Conservation (phyloP, 2,329 filamentous ascomycete species). For the Penicillium hordei region DNA sequence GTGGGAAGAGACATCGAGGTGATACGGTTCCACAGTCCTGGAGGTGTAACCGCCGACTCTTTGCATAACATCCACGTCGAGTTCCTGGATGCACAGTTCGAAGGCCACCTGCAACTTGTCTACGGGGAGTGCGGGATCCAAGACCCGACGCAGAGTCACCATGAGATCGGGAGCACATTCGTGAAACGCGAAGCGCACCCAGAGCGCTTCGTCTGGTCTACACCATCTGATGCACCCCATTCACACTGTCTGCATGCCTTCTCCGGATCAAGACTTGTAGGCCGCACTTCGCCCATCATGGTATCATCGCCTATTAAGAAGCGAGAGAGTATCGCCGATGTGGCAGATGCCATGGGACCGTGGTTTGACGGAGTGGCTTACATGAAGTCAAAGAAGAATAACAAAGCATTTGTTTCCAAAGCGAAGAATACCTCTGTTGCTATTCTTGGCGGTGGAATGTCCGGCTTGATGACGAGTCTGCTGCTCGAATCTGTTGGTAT, state of each 20-base stretch:
- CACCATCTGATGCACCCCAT: constrained; percentile 31
- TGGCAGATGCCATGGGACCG: constrained; percentile 39
- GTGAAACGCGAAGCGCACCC: constrained; percentile 42
- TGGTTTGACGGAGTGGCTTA: constrained; percentile 45
- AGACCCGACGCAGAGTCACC: constrained; percentile 40
- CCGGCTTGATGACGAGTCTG: constrained; percentile 40
- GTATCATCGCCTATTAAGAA: constrained; percentile 17
- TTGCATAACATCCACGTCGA: constrained; percentile 53
- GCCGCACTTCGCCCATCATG: constrained; percentile 24
- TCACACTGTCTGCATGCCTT: constrained; percentile 39
- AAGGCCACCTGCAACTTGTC: constrained; percentile 47
- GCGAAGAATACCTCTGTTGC: constrained; percentile 35
- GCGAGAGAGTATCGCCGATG: constrained; percentile 32
- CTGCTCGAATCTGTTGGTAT: constrained; percentile 48
- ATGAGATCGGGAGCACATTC: constrained; percentile 45
- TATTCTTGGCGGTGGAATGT: constrained; percentile 43
- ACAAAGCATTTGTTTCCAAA: constrained; percentile 26
- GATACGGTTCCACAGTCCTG: constrained; percentile 33
- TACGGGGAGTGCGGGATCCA: constrained; percentile 48
- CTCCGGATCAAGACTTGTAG: constrained; percentile 24
- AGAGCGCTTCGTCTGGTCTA: constrained; percentile 46
- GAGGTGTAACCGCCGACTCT: constrained; percentile 39
- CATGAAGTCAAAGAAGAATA: constrained; percentile 34
- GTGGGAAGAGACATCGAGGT: constrained; percentile 8
- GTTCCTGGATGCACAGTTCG: constrained; percentile 42